phyloP scores from a whole-genome alignment of 2,329 filamentous ascomycete species.

The Colletotrichum shisoi region DNA sequence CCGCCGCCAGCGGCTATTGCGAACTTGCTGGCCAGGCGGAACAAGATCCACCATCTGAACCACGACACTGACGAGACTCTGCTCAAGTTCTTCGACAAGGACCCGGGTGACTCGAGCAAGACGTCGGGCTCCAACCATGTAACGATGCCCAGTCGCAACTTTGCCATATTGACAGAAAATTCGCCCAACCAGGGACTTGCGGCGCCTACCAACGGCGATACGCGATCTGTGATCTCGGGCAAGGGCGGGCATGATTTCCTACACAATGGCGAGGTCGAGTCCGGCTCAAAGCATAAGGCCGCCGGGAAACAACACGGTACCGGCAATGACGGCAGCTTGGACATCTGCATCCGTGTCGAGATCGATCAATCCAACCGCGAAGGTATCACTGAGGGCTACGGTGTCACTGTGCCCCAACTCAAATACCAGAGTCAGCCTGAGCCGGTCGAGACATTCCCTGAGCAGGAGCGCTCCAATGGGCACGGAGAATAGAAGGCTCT shows the following conservation, averaged over 20 bases:
- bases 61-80: constrained; percentile 87
- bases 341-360: constrained; percentile 87
- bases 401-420: constrained; percentile 82
- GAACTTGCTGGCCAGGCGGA: constrained; percentile 87
- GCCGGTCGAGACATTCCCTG: constrained; percentile 37
- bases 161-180: constrained; percentile 89
- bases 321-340: constrained; percentile 69
- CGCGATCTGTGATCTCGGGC: constrained; percentile 47
- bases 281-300: constrained; percentile 80
- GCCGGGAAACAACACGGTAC: constrained; percentile 66
- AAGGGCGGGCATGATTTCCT: constrained; percentile 76
- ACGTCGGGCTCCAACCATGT: constrained; percentile 78
- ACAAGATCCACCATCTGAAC: constrained; percentile 78
- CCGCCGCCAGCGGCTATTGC: constrained; percentile 87
- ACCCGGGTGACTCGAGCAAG: constrained; percentile 80
- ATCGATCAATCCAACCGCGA: constrained; percentile 82
- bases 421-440: constrained; percentile 48
- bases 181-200: constrained; percentile 62
- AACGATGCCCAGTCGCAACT: constrained; percentile 93
- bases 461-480: constrained; percentile 27
- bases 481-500: constrained; percentile 22
- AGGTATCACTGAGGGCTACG: constrained; percentile 83
- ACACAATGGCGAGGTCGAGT: constrained; percentile 77
- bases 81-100: constrained; percentile 88
- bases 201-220: constrained; percentile 40